Conservation (phyloP, 257 asterid species). For the Capsicum rhomboideum region DNA sequence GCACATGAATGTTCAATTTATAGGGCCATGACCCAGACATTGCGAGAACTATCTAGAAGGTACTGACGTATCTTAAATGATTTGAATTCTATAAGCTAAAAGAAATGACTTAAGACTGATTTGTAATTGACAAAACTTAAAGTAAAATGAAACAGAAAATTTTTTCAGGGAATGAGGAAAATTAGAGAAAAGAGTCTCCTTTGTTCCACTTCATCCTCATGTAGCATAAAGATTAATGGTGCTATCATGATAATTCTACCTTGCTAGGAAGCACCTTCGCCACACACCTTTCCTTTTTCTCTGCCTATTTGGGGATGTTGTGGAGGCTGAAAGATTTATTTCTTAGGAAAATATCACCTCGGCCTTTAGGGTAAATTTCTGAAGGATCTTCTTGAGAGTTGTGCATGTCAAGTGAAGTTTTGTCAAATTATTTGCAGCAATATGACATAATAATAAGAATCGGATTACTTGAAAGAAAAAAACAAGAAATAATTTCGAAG, state of each 20-base stretch:
- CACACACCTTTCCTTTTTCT: neutral
- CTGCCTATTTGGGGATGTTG: neutral
- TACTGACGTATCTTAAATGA: neutral
- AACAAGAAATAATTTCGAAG: too few species aligned
- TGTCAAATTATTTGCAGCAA: neutral
- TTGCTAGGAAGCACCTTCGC: neutral
- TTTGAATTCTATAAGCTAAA: neutral
- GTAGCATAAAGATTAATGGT: neutral
- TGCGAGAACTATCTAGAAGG: neutral
- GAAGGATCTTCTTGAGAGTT: neutral
- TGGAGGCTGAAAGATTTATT: neutral
- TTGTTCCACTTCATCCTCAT: neutral
- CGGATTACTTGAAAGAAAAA: too few species aligned
- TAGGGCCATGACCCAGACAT: neutral
- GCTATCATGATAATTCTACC: neutral
- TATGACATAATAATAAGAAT: too few species aligned
- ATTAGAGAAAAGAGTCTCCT: neutral
- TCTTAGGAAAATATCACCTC: neutral
- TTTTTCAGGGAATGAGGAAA: neutral
- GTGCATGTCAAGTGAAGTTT: neutral
- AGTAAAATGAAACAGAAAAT: neutral
- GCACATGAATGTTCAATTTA: neutral
- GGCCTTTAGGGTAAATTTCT: neutral
- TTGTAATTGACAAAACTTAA: neutral
- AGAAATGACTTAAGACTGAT: neutral